Evolutionary conservation across 176 grass and related monocot genomes (phyloP).

Genomic region (Thinopyrum elongatum): DNA sequence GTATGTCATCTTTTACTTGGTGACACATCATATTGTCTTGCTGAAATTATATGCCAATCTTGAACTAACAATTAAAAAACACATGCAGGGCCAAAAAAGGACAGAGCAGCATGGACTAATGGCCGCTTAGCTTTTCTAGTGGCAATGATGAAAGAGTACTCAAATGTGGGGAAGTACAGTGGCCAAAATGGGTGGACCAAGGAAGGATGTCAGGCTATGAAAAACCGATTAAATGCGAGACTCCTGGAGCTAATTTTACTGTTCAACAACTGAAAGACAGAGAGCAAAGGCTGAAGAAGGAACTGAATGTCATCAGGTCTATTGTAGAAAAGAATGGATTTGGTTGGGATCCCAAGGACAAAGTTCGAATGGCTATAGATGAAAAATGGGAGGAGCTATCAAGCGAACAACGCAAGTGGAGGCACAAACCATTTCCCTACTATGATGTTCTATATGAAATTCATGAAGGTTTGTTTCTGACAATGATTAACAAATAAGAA

Average conservation of each 20-base stretch:
- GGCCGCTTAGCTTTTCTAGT: not conserved
- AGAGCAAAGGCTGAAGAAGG: not conserved
- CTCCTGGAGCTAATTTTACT: not conserved
- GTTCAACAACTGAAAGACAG: not conserved
- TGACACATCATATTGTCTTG: too few relatives aligned
- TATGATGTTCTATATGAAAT: not conserved
- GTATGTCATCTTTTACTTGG: too few relatives aligned
- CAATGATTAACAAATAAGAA: not conserved
- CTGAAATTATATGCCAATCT: too few relatives aligned
- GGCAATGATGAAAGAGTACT: not conserved
- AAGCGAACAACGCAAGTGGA: not conserved
- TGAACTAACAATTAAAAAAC: not conserved
- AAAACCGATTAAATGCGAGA: not conserved
- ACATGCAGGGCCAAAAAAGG: not conserved
- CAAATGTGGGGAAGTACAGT: not conserved
- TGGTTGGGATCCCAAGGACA: not conserved
- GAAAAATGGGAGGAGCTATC: not conserved
- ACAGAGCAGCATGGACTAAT: not conserved
- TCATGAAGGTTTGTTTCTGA: not conserved
- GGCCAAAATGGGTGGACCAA: not conserved
- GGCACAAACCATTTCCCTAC: not conserved
- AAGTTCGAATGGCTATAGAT: not conserved
- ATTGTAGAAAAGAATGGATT: not conserved
- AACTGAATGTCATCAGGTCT: not conserved
- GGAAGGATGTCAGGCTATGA: not conserved